Evolutionary conservation across 139 green algal species (phyloP).

Genomic region (Ostreobium quekettii): DNA sequence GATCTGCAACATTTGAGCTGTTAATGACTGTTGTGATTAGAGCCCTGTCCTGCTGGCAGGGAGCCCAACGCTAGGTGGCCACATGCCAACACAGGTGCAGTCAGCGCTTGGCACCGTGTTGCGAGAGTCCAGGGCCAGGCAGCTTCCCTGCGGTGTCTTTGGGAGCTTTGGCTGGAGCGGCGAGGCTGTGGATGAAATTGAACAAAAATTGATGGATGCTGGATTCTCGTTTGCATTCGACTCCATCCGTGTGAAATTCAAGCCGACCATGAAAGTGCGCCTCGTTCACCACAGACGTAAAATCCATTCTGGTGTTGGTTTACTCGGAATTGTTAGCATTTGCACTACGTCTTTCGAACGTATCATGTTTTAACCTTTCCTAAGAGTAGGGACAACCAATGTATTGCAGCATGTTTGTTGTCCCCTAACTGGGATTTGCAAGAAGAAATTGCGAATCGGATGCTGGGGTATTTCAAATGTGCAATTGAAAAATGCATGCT

Average conservation of each 20-base stretch:
- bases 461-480: too few relatives aligned
- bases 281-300: not conserved
- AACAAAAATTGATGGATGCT: constrained; percentile 58
- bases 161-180: constrained; percentile 92
- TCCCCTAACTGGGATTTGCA: too few relatives aligned
- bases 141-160: constrained; percentile 86
- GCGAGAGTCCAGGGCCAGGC: constrained; percentile 38
- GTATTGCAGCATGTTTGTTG: too few relatives aligned
- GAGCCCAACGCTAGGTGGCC: constrained; percentile 84
- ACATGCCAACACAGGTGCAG: constrained; percentile 91
- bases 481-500: too few relatives aligned
- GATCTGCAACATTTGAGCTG: too few relatives aligned
- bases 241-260: constrained; percentile 91
- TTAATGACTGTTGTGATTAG: too few relatives aligned
- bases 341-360: too few relatives aligned
- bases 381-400: too few relatives aligned
- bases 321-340: not conserved
- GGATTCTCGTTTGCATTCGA: constrained; percentile 84
- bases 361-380: not conserved
- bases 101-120: constrained; percentile 78
- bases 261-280: constrained; percentile 64
- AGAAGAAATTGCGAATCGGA: too few relatives aligned
- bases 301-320: not conserved
- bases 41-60: constrained; percentile 34
- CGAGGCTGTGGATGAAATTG: constrained; percentile 70